Evolutionary conservation across 2,329 filamentous ascomycete genomes (phyloP).

Genomic region (Xylariaceae sp.): DNA sequence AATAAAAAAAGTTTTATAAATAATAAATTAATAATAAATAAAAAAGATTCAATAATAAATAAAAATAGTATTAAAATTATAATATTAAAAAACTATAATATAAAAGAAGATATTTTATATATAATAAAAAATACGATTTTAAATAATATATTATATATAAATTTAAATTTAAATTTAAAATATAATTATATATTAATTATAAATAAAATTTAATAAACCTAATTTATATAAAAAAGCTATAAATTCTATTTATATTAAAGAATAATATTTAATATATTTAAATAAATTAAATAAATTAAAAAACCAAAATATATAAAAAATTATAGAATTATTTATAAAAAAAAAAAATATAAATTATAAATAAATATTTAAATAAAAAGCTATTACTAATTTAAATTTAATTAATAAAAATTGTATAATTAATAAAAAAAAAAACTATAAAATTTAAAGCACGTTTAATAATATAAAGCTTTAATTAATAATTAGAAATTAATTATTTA

Average conservation of each 20-base stretch:
- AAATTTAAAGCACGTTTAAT: neutral
- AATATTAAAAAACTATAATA: neutral
- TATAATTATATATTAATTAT: neutral
- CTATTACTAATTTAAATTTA: neutral
- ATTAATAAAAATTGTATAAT: neutral
- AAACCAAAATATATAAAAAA: neutral
- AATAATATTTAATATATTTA: neutral
- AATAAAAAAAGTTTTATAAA: neutral
- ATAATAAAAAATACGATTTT: neutral
- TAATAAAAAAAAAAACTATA: neutral
- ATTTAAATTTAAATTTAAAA: neutral
- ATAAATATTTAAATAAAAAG: neutral
- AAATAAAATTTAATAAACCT: neutral
- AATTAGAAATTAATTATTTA: neutral
- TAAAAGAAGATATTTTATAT: neutral
- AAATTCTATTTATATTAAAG: neutral
- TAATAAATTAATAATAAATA: neutral
- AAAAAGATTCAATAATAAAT: neutral
- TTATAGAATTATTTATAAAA: neutral
- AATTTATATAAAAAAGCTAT: neutral
- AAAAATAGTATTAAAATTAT: neutral
- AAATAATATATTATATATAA: neutral
- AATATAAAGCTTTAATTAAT: neutral
- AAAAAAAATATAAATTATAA: neutral
- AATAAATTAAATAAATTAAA: neutral